phyloP scores from a whole-genome alignment of 352 stramenopile genomes.

The Phytophthora sp. region DNA sequence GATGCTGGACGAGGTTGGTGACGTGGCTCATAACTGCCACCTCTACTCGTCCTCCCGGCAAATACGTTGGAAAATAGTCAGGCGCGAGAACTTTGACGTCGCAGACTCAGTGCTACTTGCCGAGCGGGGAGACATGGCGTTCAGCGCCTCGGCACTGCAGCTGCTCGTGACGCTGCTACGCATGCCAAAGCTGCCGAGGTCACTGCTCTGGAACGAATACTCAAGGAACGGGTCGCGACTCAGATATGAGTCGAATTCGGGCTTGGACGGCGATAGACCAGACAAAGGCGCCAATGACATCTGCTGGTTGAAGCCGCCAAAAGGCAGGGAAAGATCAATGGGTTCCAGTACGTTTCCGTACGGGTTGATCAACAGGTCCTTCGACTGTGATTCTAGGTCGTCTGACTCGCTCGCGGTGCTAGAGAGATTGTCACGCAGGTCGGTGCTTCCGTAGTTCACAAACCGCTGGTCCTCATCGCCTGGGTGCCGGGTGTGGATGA shows the following conservation, averaged over 20 bases:
- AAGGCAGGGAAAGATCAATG: slow-evolving; percentile 69
- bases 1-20: slow-evolving; percentile 26
- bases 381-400: slow-evolving; percentile 53
- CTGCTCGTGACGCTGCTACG: slow-evolving; percentile 34
- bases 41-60: slow-evolving; percentile 73
- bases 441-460: slow-evolving; percentile 37
- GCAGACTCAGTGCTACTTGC: slow-evolving; percentile 41
- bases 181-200: slow-evolving; percentile 36
- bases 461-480: slow-evolving; percentile 49
- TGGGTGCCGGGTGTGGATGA: slow-evolving; percentile 70
- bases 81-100: slow-evolving; percentile 65
- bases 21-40: slow-evolving; percentile 6
- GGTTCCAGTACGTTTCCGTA: slow-evolving; percentile 63
- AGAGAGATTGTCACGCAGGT: slow-evolving; percentile 54
- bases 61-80: slow-evolving; percentile 86
- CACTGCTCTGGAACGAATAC: slow-evolving; percentile 47
- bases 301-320: slow-evolving; percentile 59
- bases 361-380: slow-evolving; percentile 73
- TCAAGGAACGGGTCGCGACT: slow-evolving; percentile 63
- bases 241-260: slow-evolving; percentile 47
- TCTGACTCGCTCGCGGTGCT: slow-evolving; percentile 76
- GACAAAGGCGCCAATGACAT: slow-evolving; percentile 65
- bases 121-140: slow-evolving; percentile 44
- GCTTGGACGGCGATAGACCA: slow-evolving; percentile 26
- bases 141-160: slow-evolving; percentile 43